Percentiles rank a stretch among this genome's conserved stretches.
Conservation (phyloP, 1,284 basidiomycete species). For the Fistulinella cinereoalba region DNA sequence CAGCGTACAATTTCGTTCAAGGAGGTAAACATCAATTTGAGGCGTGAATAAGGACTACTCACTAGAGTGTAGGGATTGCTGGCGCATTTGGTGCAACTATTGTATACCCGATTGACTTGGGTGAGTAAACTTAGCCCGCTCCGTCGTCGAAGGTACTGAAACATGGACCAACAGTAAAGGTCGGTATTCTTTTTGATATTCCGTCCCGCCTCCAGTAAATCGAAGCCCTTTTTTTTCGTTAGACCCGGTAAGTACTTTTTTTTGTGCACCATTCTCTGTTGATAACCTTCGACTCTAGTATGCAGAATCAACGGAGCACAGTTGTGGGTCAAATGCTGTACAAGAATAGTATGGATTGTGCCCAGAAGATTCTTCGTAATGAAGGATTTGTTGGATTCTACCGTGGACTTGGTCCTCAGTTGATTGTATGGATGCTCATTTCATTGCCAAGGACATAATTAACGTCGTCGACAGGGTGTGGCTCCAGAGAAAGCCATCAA, state of each 20-base stretch:
- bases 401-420: conserved; percentile 91
- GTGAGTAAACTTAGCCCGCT: conserved; percentile 45
- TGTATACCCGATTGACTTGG: conserved; percentile 93
- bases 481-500: conserved; percentile 99
- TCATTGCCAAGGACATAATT: conserved; percentile 1
- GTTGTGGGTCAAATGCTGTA: conserved; percentile 94
- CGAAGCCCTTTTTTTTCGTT: conserved; percentile 12
- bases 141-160: conserved; percentile 5
- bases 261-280: background rate
- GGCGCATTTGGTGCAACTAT: conserved; percentile 92
- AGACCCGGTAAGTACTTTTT: conserved; percentile 59
- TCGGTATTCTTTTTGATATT: conserved; percentile 35
- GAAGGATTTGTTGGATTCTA: conserved; percentile 97
- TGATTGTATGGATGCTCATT: conserved; percentile 61
- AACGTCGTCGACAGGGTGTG: conserved; percentile 66
- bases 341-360: conserved; percentile 93
- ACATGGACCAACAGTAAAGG: conserved; percentile 56
- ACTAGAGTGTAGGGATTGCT: conserved; percentile 59
- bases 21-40: conserved; percentile 58
- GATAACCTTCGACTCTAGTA: conserved; percentile 44
- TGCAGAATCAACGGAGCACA: conserved; percentile 96
- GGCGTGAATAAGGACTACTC: background rate
- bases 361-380: conserved; percentile 90
- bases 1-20: conserved; percentile 83
- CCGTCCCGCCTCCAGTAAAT: conserved; percentile 4